Conservation (phyloP, 2,329 filamentous ascomycete species). For the Colletotrichum falcatum region DNA sequence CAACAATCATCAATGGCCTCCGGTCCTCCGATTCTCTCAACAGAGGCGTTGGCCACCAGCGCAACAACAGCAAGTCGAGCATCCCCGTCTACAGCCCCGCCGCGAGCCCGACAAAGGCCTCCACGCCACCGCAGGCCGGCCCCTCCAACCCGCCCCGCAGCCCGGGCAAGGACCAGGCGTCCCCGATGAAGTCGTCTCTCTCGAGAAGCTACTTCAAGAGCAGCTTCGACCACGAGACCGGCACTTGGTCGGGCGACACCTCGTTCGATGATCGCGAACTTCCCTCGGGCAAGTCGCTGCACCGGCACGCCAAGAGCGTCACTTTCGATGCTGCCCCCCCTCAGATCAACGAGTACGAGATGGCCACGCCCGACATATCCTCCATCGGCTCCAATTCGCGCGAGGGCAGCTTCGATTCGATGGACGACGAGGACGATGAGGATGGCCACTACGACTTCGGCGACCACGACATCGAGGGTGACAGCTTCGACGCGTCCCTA, state of each 20-base stretch:
- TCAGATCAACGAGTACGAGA: conserved; percentile 97
- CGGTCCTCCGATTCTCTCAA: conserved; percentile 61
- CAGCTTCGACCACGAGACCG: conserved; percentile 76
- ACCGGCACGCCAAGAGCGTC: conserved; percentile 94
- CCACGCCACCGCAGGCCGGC: conserved; percentile 20
- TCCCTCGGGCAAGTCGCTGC: conserved; percentile 74
- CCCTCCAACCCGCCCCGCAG: conserved; percentile 53
- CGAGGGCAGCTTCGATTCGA: conserved; percentile 92
- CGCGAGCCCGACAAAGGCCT: conserved; percentile 46
- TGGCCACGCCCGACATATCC: conserved; percentile 96
- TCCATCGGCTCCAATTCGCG: conserved; percentile 90
- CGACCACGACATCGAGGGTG: conserved; percentile 74
- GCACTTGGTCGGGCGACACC: conserved; percentile 76
- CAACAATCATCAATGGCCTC: conserved; percentile 59
- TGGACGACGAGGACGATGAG: conserved; percentile 74
- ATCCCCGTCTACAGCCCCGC: conserved; percentile 69
- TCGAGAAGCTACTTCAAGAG: conserved; percentile 75
- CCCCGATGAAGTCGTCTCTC: conserved; percentile 91
- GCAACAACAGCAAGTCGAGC: conserved; percentile 67
- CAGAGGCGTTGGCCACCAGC: conserved; percentile 58
- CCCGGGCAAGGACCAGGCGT: conserved; percentile 78
- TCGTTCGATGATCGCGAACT: conserved; percentile 69
- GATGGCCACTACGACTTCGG: conserved; percentile 63
- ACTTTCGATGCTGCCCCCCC: conserved; percentile 96
- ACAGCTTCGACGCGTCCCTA: conserved; percentile 95